These are phyloP conservation scores for Penicillium sp. DNA, from an alignment of 2,329 filamentous ascomycete genomes.

Conservation along the genomic window DNA sequence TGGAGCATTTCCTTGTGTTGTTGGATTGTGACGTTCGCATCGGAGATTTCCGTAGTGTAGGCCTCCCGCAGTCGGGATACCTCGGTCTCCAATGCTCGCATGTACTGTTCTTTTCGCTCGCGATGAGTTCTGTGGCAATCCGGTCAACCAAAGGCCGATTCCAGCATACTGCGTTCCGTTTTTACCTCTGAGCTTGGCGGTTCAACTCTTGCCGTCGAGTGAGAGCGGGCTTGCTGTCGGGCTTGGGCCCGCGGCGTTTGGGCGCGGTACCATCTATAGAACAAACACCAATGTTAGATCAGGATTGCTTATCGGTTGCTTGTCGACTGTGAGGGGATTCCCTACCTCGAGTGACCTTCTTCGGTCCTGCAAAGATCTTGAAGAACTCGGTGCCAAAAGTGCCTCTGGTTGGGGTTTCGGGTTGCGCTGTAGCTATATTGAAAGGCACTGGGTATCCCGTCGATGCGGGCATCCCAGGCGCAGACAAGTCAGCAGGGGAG, in stretches of 20 bases:
- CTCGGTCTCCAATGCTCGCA: slow-evolving; percentile 90
- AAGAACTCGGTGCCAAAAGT: slow-evolving; percentile 33
- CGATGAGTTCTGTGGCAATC: slow-evolving; percentile 75
- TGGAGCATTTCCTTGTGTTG: slow-evolving; percentile 77
- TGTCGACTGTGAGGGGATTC: too few species aligned
- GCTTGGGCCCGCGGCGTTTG: slow-evolving; percentile 91
- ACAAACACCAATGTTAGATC: neutral
- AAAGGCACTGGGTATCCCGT: slow-evolving; percentile 20
- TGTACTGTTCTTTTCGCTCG: slow-evolving; percentile 94
- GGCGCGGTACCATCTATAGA: slow-evolving; percentile 74
- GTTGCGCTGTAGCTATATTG: slow-evolving; percentile 19
- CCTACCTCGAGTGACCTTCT: slow-evolving; percentile 77
- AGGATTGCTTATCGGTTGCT: too few species aligned
- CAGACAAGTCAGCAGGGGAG: slow-evolving; percentile 16
- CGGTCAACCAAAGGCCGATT: slow-evolving; percentile 9
- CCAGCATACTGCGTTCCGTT: neutral
- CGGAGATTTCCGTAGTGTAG: slow-evolving; percentile 68
- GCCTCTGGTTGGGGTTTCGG: slow-evolving; percentile 22
- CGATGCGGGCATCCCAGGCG: slow-evolving; percentile 9
- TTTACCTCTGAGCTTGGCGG: slow-evolving; percentile 90
- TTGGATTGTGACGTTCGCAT: slow-evolving; percentile 44
- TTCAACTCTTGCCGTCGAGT: slow-evolving; percentile 93
- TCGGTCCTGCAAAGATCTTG: slow-evolving; percentile 64
- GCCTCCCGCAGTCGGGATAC: slow-evolving; percentile 81
- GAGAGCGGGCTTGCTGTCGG: slow-evolving; percentile 91